phyloP scores from a whole-genome alignment of 1,284 basidiomycete genomes.

The Rhodotorula sp. region DNA sequence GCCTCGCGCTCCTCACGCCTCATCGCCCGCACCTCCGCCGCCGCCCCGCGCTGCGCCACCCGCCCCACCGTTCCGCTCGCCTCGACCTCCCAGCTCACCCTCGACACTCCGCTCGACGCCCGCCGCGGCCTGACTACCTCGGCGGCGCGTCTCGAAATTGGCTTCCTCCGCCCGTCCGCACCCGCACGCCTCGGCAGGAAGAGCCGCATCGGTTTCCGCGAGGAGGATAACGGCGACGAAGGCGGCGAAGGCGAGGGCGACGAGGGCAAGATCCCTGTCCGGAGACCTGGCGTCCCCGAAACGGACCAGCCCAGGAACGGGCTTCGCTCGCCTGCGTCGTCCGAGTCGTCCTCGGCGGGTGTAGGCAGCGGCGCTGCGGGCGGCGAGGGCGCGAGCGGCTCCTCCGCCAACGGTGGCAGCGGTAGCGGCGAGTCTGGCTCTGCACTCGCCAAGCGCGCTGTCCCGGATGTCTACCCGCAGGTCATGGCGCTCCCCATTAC shows the following conservation, averaged over 20 bases:
- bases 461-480: conserved; percentile 69
- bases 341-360: conserved; percentile 4
- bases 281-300: conserved; percentile 16
- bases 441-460: conserved; percentile 29
- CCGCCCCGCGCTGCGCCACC: not conserved
- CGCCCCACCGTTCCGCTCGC: conserved; percentile 1
- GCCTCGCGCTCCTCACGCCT: conserved; percentile 1
- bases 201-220: not conserved
- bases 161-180: conserved; percentile 1
- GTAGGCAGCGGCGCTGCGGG: not conserved
- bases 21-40: not conserved
- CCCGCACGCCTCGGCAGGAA: not conserved
- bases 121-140: not conserved
- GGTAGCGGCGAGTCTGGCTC: not conserved
- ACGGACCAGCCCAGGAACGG: conserved; percentile 11
- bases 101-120: not conserved
- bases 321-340: conserved; percentile 2
- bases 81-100: not conserved
- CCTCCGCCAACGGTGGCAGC: not conserved
- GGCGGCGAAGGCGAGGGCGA: conserved; percentile 9
- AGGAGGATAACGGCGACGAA: conserved; percentile 15
- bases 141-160: not conserved
- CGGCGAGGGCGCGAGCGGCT: not conserved
- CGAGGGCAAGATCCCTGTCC: conserved; percentile 4
- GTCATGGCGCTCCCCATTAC: conserved; percentile 95